Evolutionary conservation across 805 yeast genomes (phyloP).

Genomic region (Kuraishia cidri): DNA sequence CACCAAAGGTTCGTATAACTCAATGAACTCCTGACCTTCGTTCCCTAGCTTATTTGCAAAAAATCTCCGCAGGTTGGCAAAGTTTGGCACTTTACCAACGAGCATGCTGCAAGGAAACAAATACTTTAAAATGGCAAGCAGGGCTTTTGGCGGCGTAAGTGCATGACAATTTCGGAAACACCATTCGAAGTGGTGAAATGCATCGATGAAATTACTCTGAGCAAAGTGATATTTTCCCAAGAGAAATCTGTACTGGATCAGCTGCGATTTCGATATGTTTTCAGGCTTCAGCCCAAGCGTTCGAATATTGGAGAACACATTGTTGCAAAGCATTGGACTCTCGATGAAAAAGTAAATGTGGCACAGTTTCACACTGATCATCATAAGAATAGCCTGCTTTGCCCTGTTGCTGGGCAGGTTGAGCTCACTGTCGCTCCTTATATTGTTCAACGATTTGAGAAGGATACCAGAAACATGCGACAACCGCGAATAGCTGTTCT

Average conservation of each 20-base stretch:
- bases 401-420: constrained; percentile 17
- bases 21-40: constrained; percentile 10
- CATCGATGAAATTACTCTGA: constrained; percentile 37
- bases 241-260: constrained; percentile 42
- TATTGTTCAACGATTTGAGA: constrained; percentile 38
- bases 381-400: constrained; percentile 38
- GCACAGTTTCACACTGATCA: constrained; percentile 40
- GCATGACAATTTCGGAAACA: constrained; percentile 28
- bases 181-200: constrained; percentile 41
- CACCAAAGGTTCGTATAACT: constrained; percentile 27
- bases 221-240: constrained; percentile 44
- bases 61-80: constrained; percentile 11
- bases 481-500: constrained; percentile 28
- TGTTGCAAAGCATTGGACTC: constrained; percentile 50
- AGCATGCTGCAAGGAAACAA: constrained; percentile 43
- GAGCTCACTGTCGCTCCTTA: constrained; percentile 34
- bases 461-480: constrained; percentile 38
- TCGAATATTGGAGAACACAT: constrained; percentile 53
- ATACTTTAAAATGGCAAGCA: constrained; percentile 29
- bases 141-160: constrained; percentile 16
- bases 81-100: constrained; percentile 41
- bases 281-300: constrained; percentile 33
- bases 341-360: constrained; percentile 40
- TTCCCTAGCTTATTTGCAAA: not conserved
- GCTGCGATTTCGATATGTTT: constrained; percentile 31